Conservation (phyloP, 768 basidiomycete genomes). For the Agrocybe chaxingu region DNA sequence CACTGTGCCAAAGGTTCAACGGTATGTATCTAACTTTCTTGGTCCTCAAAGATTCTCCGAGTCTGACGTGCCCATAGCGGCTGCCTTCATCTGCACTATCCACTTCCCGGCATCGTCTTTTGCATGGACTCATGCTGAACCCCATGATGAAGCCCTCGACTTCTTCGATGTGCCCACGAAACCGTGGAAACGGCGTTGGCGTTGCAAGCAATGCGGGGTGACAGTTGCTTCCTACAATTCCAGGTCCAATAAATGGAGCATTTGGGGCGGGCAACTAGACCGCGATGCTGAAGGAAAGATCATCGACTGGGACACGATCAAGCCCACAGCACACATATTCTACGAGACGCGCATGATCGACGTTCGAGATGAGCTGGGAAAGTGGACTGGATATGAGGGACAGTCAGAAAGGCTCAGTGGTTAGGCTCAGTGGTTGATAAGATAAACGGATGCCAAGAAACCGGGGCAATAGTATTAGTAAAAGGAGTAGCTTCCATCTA, state of each 20-base stretch:
- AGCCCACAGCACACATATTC: conserved; percentile 66
- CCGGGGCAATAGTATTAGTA: conserved; percentile 1
- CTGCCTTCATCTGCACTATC: conserved; percentile 60
- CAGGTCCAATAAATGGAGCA: conserved; percentile 44
- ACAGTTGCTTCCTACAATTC: conserved; percentile 52
- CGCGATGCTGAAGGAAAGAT: conserved; percentile 50
- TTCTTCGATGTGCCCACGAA: conserved; percentile 44
- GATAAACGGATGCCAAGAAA: conserved; percentile 1
- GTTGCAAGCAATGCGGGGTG: conserved; percentile 61
- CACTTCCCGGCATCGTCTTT: conserved; percentile 53
- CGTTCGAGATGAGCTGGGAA: conserved; percentile 51
- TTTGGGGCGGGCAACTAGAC: conserved; percentile 57
- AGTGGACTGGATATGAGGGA: conserved; percentile 66
- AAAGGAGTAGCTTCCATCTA: conserved; percentile 6
- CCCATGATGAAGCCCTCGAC: conserved; percentile 36
- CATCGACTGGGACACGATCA: conserved; percentile 48
- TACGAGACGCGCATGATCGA: conserved; percentile 62
- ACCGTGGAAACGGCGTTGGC: conserved; percentile 57
- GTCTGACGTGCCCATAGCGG: conserved; percentile 30
- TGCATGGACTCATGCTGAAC: conserved; percentile 46
- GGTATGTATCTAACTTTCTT: conserved; percentile 23
- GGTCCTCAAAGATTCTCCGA: not conserved
- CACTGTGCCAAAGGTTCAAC: conserved; percentile 59
- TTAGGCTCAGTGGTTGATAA: conserved; percentile 13
- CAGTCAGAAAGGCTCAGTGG: conserved; percentile 29